Conservation (phyloP, 2,329 filamentous ascomycete species). For the Aspergillus neotritici region DNA sequence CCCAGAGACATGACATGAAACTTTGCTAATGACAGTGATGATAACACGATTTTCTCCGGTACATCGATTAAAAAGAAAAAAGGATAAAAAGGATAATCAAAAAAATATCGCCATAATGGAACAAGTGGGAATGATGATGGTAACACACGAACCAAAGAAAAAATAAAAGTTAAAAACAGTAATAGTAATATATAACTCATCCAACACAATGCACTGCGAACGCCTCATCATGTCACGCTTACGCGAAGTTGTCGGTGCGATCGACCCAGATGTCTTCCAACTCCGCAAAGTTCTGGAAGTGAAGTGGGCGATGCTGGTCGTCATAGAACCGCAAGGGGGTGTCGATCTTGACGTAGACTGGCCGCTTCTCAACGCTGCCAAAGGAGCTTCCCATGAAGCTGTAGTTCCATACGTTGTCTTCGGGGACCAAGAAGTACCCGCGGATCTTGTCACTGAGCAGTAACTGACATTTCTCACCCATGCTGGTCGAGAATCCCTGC, state of each 20-base stretch:
- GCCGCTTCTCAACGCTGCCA: conserved; percentile 80
- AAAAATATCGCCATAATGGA: conserved; percentile 3
- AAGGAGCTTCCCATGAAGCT: conserved; percentile 94
- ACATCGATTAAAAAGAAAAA: conserved; percentile 1
- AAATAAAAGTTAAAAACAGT: conserved; percentile 10
- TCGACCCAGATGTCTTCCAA: conserved; percentile 97
- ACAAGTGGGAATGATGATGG: conserved; percentile 1
- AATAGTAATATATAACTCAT: not conserved
- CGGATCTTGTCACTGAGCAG: conserved; percentile 87
- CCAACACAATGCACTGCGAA: conserved; percentile 7
- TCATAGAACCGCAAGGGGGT: conserved; percentile 87
- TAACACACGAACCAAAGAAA: conserved; percentile 2
- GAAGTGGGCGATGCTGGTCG: conserved; percentile 82
- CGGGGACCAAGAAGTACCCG: conserved; percentile 93
- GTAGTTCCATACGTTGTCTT: conserved; percentile 91
- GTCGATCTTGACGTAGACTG: conserved; percentile 87
- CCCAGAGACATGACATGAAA: too few relatives aligned
- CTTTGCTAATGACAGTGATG: too few relatives aligned
- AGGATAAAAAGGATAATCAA: not conserved
- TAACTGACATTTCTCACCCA: conserved; percentile 94
- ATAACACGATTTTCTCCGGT: not conserved
- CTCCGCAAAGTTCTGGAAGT: conserved; percentile 97
- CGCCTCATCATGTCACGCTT: conserved; percentile 29
- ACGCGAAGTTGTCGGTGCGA: conserved; percentile 87
- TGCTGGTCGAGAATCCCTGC: conserved; percentile 81